Evolutionary conservation across 768 basidiomycete genomes (phyloP).

Genomic region (Cyclocybe aegerita): DNA sequence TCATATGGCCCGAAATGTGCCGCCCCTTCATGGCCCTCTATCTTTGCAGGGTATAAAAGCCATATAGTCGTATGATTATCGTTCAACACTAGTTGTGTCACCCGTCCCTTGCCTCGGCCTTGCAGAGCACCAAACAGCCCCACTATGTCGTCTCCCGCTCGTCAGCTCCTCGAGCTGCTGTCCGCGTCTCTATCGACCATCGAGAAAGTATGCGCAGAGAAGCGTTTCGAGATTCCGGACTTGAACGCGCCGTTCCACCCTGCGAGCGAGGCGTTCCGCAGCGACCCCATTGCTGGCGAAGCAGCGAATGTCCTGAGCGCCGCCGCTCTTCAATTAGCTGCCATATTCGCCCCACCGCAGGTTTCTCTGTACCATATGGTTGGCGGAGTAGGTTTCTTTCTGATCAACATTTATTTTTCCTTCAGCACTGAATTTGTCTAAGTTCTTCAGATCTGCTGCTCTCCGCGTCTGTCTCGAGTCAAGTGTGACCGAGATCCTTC

Average conservation of each 20-base stretch:
- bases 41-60: too few relatives aligned
- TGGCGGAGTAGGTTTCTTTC: slow-evolving; percentile 19
- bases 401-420: slow-evolving; percentile 9
- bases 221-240: slow-evolving; percentile 20
- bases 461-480: slow-evolving; percentile 21
- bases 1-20: too few relatives aligned
- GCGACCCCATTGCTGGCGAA: slow-evolving; percentile 24
- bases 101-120: too few relatives aligned
- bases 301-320: slow-evolving; percentile 28
- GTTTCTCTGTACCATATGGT: slow-evolving; percentile 18
- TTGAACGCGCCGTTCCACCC: slow-evolving; percentile 25
- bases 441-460: slow-evolving; percentile 23
- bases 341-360: slow-evolving; percentile 24
- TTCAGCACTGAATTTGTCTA: too few relatives aligned
- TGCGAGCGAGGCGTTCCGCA: slow-evolving; percentile 27
- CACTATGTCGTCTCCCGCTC: too few relatives aligned
- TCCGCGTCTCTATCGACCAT: slow-evolving; percentile 22
- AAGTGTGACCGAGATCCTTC: slow-evolving; percentile 22
- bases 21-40: too few relatives aligned
- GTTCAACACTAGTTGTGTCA: too few relatives aligned
- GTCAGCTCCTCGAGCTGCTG: too few relatives aligned
- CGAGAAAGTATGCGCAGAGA: slow-evolving; percentile 17
- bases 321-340: slow-evolving; percentile 32
- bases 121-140: too few relatives aligned
- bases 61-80: too few relatives aligned